Conservation (phyloP, 768 basidiomycete species). For the Kwoniella mangroviensis region DNA sequence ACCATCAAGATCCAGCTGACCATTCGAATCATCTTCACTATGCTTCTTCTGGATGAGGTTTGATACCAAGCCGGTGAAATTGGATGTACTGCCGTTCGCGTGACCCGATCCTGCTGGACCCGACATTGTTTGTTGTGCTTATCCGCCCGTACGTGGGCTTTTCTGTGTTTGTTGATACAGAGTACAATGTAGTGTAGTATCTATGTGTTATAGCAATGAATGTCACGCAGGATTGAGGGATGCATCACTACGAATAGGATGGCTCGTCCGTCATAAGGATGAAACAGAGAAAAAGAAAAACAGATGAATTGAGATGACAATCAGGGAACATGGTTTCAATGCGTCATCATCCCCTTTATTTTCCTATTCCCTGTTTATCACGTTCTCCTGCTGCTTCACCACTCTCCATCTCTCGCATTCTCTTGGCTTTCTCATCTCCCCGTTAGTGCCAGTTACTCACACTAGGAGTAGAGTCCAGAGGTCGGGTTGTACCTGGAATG, state of each 20-base stretch:
- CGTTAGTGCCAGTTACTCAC: background rate
- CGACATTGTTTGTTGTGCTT: constrained; percentile 14
- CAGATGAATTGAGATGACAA: background rate
- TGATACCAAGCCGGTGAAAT: constrained; percentile 16
- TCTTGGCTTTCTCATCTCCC: background rate
- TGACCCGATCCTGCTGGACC: constrained; percentile 23
- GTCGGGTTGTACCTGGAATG: no score
- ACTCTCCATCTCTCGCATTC: background rate
- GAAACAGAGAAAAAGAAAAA: background rate
- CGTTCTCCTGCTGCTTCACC: background rate
- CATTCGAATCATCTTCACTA: constrained; percentile 5
- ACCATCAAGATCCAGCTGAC: constrained; percentile 3
- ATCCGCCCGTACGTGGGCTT: no score
- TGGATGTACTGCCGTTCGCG: constrained; percentile 12
- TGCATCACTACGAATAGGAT: background rate
- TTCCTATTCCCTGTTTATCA: background rate
- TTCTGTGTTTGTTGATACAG: background rate
- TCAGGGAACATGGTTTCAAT: background rate
- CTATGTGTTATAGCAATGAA: no score
- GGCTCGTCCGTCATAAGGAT: constrained; percentile 6
- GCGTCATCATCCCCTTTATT: background rate
- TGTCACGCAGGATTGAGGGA: background rate
- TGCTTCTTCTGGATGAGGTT: constrained; percentile 18
- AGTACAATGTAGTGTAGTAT: background rate
- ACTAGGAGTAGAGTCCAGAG: no score